phyloP scores from a whole-genome alignment of 768 basidiomycete genomes.

The Rhodocollybia butyracea region DNA sequence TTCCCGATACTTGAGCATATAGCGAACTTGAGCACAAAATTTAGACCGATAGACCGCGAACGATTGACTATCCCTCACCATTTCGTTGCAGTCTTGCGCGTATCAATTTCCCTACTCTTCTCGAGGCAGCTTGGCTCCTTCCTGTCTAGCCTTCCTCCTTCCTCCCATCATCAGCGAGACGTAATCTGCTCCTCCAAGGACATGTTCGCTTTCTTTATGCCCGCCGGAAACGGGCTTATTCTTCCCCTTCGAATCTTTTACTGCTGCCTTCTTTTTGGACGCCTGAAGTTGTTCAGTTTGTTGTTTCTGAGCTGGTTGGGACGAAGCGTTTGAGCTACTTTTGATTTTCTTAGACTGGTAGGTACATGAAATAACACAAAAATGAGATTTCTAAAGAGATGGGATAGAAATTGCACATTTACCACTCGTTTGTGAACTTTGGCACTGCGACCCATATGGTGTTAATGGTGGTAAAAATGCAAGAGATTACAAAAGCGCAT shows the following conservation, averaged over 20 bases:
- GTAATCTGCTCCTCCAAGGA: slow-evolving; percentile 77
- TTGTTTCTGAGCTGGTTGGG: slow-evolving; percentile 12
- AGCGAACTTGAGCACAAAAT: too few relatives aligned
- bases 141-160: slow-evolving; percentile 61
- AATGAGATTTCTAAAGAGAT: not conserved
- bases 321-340: slow-evolving; percentile 18
- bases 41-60: too few relatives aligned
- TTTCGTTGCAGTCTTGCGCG: not conserved
- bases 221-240: slow-evolving; percentile 17
- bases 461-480: too few relatives aligned
- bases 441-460: slow-evolving; percentile 69
- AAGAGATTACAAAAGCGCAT: too few relatives aligned
- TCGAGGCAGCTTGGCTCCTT: slow-evolving; percentile 50
- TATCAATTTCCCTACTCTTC: slow-evolving; percentile 1
- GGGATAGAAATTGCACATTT: slow-evolving; percentile 16
- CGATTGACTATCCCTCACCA: too few relatives aligned
- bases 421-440: slow-evolving; percentile 64
- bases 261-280: slow-evolving; percentile 47
- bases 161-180: slow-evolving; percentile 69
- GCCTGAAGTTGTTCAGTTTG: slow-evolving; percentile 20
- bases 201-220: slow-evolving; percentile 31
- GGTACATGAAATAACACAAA: slow-evolving; percentile 5
- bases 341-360: slow-evolving; percentile 37
- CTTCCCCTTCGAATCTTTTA: slow-evolving; percentile 52
- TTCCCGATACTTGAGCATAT: too few relatives aligned